Percentiles rank a stretch among this genome's conserved stretches.
phyloP scores from a whole-genome alignment of 2,329 filamentous ascomycete species.

The Metarhizium robertsii region DNA sequence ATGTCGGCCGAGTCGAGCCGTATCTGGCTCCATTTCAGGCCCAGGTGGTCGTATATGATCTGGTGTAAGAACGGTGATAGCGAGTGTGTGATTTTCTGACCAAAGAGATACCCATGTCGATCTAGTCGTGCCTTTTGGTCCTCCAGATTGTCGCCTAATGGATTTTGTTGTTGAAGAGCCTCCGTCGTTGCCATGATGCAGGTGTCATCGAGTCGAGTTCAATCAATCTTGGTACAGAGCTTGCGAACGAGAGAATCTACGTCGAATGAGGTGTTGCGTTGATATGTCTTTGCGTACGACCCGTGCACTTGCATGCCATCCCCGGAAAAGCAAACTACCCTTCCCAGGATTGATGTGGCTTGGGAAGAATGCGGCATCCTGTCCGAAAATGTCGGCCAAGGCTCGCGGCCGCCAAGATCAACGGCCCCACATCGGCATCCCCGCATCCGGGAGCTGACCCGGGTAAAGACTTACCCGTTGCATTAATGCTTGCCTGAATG shows the following conservation, averaged over 20 bases:
- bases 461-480: not conserved
- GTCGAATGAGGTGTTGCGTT: no score
- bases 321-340: no score
- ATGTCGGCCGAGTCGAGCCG: slow-evolving; percentile 44
- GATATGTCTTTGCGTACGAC: no score
- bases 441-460: not conserved
- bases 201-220: no score
- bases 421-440: not conserved
- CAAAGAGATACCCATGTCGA: slow-evolving; percentile 46
- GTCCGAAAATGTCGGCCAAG: no score
- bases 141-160: not conserved
- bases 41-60: slow-evolving; percentile 41
- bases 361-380: not conserved
- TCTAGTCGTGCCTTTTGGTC: slow-evolving; percentile 22
- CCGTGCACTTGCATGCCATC: no score
- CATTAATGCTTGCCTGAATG: not conserved
- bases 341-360: not conserved
- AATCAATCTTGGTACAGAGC: no score
- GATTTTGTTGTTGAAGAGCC: not conserved
- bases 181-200: not conserved
- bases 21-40: slow-evolving; percentile 40
- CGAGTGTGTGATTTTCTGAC: slow-evolving; percentile 45
- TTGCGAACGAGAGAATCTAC: no score
- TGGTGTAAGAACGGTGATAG: slow-evolving; percentile 46
- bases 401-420: no score